phyloP scores from a whole-genome alignment of 2,329 filamentous ascomycete genomes.

The Monosporascus sp. region DNA sequence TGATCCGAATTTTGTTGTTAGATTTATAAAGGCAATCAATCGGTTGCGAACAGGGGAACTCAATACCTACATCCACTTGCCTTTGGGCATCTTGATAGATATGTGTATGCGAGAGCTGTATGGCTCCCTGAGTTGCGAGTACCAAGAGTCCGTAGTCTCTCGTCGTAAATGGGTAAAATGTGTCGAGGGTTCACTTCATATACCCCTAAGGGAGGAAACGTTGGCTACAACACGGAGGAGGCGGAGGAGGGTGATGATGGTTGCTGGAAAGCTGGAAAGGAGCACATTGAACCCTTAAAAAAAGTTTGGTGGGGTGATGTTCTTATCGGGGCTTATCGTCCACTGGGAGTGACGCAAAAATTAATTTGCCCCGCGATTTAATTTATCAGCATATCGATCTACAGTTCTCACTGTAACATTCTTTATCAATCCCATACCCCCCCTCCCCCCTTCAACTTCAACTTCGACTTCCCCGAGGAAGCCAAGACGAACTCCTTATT shows the following conservation, averaged over 20 bases:
- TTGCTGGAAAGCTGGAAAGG: too few relatives aligned
- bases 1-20: conserved; percentile 20
- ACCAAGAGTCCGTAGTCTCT: too few relatives aligned
- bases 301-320: conserved; percentile 27
- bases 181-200: too few relatives aligned
- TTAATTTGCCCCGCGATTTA: conserved; percentile 48
- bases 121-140: neutral
- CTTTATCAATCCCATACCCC: too few relatives aligned
- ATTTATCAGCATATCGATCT: conserved; percentile 31
- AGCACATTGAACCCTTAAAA: conserved; percentile 8
- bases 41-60: neutral
- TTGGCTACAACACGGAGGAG: too few relatives aligned
- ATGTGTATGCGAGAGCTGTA: neutral
- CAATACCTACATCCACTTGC: conserved; percentile 65
- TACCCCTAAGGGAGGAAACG: too few relatives aligned
- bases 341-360: conserved; percentile 25
- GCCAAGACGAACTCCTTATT: too few relatives aligned
- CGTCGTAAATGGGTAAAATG: too few relatives aligned
- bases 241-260: too few relatives aligned
- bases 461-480: too few relatives aligned
- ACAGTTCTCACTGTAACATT: too few relatives aligned
- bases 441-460: too few relatives aligned
- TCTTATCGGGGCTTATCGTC: conserved; percentile 19
- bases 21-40: conserved; percentile 1
- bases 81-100: conserved; percentile 61